Evolutionary conservation across 2,329 filamentous ascomycete species (phyloP).

Genomic region (Sordariomycetes sp.): DNA sequence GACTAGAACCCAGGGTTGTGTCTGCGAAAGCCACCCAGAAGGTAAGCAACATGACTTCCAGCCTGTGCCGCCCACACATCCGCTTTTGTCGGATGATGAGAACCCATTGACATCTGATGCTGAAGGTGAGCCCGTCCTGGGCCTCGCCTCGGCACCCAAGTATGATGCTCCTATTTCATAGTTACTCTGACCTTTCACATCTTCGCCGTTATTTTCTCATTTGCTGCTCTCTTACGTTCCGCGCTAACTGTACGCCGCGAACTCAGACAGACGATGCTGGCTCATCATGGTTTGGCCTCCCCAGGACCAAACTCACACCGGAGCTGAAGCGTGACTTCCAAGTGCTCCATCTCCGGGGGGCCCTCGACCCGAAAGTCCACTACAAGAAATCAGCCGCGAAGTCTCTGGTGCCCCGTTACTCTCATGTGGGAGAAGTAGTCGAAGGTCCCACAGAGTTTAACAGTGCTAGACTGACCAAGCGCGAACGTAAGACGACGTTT

Average conservation of each 20-base stretch:
- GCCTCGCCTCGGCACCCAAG: constrained; percentile 43
- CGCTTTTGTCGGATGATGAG: constrained; percentile 24
- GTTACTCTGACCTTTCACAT: constrained; percentile 55
- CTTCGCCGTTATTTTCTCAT: background rate
- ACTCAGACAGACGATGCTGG: constrained; percentile 49
- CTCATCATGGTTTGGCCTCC: constrained; percentile 77
- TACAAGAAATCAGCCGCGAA: constrained; percentile 59
- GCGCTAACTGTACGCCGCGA: background rate
- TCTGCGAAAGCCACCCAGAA: background rate
- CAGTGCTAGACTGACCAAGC: constrained; percentile 70
- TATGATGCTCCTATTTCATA: constrained; percentile 51
- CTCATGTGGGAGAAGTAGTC: constrained; percentile 79
- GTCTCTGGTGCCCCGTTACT: constrained; percentile 62
- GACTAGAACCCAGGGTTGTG: background rate
- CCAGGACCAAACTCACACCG: constrained; percentile 71
- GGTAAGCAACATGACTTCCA: background rate
- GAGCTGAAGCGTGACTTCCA: constrained; percentile 85
- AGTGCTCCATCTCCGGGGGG: constrained; percentile 76
- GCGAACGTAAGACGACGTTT: constrained; percentile 78
- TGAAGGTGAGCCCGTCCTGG: constrained; percentile 1
- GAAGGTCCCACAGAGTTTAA: constrained; percentile 84
- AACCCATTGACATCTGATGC: constrained; percentile 18
- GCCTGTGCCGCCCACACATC: background rate
- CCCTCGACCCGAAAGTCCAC: constrained; percentile 79
- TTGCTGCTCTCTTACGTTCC: background rate